A percentile compares a stretch with the other conserved stretches of the same genome.
phyloP scores from a whole-genome alignment of 495 filamentous ascomycete genomes.

The Tuber melanosporum region DNA sequence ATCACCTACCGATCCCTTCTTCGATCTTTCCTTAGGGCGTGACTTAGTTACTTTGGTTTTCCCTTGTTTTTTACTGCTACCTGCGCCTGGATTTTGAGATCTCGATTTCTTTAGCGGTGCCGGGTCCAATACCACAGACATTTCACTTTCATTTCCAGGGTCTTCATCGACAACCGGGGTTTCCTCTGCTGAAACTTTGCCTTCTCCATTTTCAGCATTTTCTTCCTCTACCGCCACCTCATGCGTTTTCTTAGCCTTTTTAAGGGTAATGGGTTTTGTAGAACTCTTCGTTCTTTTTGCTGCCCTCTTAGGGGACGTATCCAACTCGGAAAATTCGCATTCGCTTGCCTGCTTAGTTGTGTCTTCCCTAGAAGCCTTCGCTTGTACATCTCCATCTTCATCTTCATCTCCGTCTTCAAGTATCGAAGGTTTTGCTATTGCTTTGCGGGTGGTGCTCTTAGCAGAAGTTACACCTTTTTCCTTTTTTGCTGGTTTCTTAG shows the following conservation, averaged over 20 bases:
- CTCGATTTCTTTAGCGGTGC: conserved; percentile 27
- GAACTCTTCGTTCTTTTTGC: conserved; percentile 12
- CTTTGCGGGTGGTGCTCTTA: conserved; percentile 15
- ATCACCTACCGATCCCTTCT: conserved; percentile 22
- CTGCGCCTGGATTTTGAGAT: background rate
- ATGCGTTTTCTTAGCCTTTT: conserved; percentile 11
- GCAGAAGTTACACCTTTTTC: conserved; percentile 15
- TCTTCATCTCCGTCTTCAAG: conserved; percentile 19
- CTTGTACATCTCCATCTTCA: background rate
- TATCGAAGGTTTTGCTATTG: conserved; percentile 20
- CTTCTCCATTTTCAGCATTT: conserved; percentile 36
- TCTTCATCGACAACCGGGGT: conserved; percentile 37
- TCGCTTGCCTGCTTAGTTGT: conserved; percentile 10
- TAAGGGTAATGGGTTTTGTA: conserved; percentile 10
- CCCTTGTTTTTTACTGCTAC: conserved; percentile 10
- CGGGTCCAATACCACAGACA: conserved; percentile 62
- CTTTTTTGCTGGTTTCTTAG: background rate
- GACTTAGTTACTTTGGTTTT: conserved; percentile 31
- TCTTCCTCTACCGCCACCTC: conserved; percentile 44
- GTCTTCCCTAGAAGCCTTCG: background rate
- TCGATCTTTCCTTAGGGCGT: conserved; percentile 20
- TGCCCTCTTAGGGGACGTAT: conserved; percentile 26
- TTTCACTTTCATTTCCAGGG: conserved; percentile 66
- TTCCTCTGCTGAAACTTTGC: conserved; percentile 29
- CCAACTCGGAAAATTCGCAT: conserved; percentile 32